phyloP scores from a whole-genome alignment of 768 basidiomycete genomes.

The Lentinula guzmanii region DNA sequence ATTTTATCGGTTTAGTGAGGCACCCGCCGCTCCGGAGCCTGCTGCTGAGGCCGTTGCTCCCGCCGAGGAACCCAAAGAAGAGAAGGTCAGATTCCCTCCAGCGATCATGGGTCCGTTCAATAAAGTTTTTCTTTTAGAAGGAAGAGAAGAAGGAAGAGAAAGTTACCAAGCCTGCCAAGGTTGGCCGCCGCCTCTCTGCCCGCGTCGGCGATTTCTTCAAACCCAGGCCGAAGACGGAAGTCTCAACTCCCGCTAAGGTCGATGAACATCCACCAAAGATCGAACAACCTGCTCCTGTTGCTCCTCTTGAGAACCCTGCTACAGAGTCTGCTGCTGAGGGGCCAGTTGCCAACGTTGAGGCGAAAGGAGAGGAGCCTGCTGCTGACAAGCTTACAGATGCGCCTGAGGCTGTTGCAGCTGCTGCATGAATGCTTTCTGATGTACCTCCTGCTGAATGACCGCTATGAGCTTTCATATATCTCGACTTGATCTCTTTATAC shows the following conservation, averaged over 20 bases:
- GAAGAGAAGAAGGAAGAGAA: slow-evolving; percentile 46
- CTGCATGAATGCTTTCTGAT: slow-evolving; percentile 52
- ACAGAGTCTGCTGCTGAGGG: slow-evolving; percentile 34
- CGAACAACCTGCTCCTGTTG: slow-evolving; percentile 75
- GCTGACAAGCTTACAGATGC: slow-evolving; percentile 27
- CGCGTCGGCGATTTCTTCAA: slow-evolving; percentile 84
- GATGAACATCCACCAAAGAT: slow-evolving; percentile 88
- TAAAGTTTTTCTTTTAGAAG: slow-evolving; percentile 18
- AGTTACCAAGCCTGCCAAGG: slow-evolving; percentile 47
- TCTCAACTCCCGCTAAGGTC: slow-evolving; percentile 69
- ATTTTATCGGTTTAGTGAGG: not conserved
- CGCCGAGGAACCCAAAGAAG: slow-evolving; percentile 61
- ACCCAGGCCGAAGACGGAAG: slow-evolving; percentile 60
- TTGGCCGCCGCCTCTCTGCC: slow-evolving; percentile 77
- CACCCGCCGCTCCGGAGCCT: slow-evolving; percentile 18
- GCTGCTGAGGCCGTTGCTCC: slow-evolving; percentile 26
- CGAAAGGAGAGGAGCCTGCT: slow-evolving; percentile 15
- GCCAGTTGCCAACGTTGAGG: slow-evolving; percentile 25
- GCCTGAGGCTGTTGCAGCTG: slow-evolving; percentile 60
- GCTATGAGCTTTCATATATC: slow-evolving; percentile 23
- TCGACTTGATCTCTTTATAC: slow-evolving; percentile 30
- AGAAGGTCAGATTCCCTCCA: slow-evolving; percentile 39
- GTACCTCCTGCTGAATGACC: slow-evolving; percentile 38
- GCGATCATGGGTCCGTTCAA: not conserved
- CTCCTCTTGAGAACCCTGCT: slow-evolving; percentile 79